Percentiles rank a stretch among this genome's conserved stretches.
Evolutionary conservation across 192 early-diverging fungal genomes (phyloP).

Genomic region (Entophlyctis luteolus): DNA sequence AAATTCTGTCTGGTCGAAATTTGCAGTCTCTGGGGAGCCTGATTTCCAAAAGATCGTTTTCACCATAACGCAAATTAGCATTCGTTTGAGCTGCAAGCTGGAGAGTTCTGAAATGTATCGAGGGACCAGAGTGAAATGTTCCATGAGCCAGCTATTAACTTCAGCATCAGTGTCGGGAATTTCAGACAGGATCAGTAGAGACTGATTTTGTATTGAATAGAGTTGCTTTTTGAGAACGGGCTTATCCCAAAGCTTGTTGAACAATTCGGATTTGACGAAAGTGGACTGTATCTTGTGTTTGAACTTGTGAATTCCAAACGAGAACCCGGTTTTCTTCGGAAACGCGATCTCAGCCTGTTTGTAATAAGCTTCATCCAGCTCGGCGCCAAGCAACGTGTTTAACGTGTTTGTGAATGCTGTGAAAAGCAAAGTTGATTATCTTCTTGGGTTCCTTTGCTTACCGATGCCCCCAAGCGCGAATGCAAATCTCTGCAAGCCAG

Average conservation of each 20-base stretch:
- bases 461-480: not conserved
- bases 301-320: conserved; percentile 2
- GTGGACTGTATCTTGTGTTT: not conserved
- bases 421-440: not conserved
- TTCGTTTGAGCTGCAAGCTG: not conserved
- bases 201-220: not conserved
- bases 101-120: not conserved
- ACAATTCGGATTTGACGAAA: not conserved
- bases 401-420: not conserved
- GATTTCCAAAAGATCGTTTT: not conserved
- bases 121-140: not conserved
- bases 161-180: not conserved
- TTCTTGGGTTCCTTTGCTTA: not conserved
- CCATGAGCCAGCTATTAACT: not conserved
- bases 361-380: not conserved
- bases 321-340: not conserved
- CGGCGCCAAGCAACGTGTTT: not conserved
- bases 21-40: not conserved
- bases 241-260: not conserved
- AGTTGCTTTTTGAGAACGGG: not conserved
- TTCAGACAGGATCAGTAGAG: not conserved
- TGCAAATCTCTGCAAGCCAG: not conserved
- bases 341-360: not conserved
- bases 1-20: too few relatives aligned
- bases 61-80: not conserved